Evolutionary conservation across 1,284 basidiomycete species (phyloP), one percentile per base, ranked within the genome.

Genomic region (Pholiota adiposa): DNA sequence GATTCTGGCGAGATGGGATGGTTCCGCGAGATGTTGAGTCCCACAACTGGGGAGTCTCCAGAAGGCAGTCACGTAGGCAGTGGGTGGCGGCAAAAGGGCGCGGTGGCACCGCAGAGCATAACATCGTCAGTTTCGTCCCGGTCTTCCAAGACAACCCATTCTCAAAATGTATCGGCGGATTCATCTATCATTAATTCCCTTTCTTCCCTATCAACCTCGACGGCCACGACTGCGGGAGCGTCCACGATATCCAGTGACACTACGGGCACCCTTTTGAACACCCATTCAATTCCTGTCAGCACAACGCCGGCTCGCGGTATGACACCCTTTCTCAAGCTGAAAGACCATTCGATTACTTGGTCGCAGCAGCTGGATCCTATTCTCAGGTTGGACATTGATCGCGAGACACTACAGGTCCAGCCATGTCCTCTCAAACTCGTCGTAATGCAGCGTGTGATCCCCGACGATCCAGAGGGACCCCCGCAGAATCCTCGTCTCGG

Each of bases 351-450:
- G 19, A 83, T 87, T 8, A 71, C 73, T 18, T 90, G 87, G 85
- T 80, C 82, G 14, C 79, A 85, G 54, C 73, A 76, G 0, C 75
- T 91, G 23, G 79, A 82, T 49, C 79, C 86, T 8, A 75, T 84
- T 7, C 79, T 90, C 21, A 83, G 87, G 67, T 84, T 91, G 76
- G 82, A 83, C 60, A 78, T 91, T 4, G 79, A 85, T 51, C 78
- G 86, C 44, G 80, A 83, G 56, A 80, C 80, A 0, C 59, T 67
- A 1, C 63, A 71, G 9, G 77, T 92, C 4, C 75, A 83, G 8
- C 79, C 86, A 3, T 84, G 78, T 67, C 82, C 83, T 25, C 79
- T 90, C 60, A 90, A 88, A 72, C 79, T 92, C 9, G 79, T 84
- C 33, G 81, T 91, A 33, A 82, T 87, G 75, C 89, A 90, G 75